Base-by-base conservation (phyloP, 805 yeast genomes). In the Danielia oregonensis region DNA sequence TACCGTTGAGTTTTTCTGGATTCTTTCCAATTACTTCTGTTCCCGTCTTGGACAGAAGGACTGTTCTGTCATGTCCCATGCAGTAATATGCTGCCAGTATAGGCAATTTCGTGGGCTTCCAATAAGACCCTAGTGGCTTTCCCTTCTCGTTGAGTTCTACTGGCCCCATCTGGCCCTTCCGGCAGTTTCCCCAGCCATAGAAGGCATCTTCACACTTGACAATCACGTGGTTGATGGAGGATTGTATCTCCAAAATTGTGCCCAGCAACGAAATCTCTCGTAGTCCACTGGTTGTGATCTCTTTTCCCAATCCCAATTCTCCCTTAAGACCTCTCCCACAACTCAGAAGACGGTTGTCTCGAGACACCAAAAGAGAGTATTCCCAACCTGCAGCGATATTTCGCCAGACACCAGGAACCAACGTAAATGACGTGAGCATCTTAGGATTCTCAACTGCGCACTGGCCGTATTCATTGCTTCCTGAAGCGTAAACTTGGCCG, bases 381-480 rank as follows among this genome's bases (percentile, higher is more conserved):
- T 81, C 91, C 94, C 95, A 91, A 0, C 96, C 95, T 26, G 91
- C 81, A 3, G 78, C 65, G 1, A 76, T 68, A 35, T 68, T 63
- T 17, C 44, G 52, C 77, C 83, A 69, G 0, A 40, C 26, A 3
- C 55, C 45, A 11, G 51, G 50, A 19, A 50, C 35, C 23, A 25
- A 21, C 6, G 40, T 41, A 43, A 54, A 65, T n/a, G 21, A 29
- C 5, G 15, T 24, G 4, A 52, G 27, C 4, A 3, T 11, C 1
- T 17, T 8, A 3, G 24, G 13, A 4, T 15, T 36, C 1, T 38
- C 32, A 15, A 40, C 40, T 3, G 72, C 79, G 44, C 77, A 70
- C 53, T 84, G 88, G 2, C 83, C 79, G 26, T 42, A 35, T 0
- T 58, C 33, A 46, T 79, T 81, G 36, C 67, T 76, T 1, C 97